phyloP scores from a whole-genome alignment of 257 asterid species.

The Nicotiana sylvestris region DNA sequence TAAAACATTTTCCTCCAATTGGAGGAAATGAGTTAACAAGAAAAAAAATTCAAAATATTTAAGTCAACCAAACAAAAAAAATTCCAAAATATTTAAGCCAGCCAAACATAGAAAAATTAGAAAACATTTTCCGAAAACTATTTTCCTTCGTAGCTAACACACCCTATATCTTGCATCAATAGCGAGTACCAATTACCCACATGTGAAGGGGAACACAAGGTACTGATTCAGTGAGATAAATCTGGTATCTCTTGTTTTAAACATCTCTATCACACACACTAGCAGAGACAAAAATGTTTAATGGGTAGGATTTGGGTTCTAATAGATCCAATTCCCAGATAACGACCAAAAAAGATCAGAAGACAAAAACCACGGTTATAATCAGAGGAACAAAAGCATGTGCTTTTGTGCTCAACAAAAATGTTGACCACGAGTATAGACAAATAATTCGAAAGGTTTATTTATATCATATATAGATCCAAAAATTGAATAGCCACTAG shows the following conservation, averaged over 20 bases:
- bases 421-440: neutral
- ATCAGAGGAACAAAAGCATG: slow-evolving; percentile 8
- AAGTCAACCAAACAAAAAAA: no score
- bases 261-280: neutral
- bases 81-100: no score
- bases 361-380: neutral
- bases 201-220: neutral
- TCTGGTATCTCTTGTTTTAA: neutral
- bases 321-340: neutral
- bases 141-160: no score
- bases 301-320: neutral
- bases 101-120: no score
- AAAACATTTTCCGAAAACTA: no score
- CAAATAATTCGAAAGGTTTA: neutral
- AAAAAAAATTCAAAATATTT: no score
- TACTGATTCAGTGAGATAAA: neutral
- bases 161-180: no score
- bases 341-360: neutral
- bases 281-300: neutral
- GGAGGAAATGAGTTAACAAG: no score
- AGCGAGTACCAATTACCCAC: neutral
- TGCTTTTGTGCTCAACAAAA: neutral
- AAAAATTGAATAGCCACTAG: neutral
- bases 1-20: no score
- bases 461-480: neutral